Conservation (phyloP, 1,284 basidiomycete species). For the Apiotrichum montevideense region DNA sequence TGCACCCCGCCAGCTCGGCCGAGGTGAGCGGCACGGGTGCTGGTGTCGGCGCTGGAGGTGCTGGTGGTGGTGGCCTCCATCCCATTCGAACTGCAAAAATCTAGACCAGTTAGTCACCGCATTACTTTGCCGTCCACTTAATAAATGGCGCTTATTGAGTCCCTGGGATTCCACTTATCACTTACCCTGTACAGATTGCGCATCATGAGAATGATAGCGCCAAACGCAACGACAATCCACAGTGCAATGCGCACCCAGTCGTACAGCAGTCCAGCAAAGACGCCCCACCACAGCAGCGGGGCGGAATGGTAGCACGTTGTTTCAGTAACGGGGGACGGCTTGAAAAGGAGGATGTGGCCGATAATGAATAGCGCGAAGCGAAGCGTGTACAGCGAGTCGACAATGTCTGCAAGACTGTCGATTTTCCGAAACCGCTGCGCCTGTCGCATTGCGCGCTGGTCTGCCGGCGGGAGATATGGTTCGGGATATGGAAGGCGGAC, state of each 20-base stretch:
- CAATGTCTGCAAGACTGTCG: not conserved
- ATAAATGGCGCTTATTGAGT: not conserved
- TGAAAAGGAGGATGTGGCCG: conserved; percentile 29
- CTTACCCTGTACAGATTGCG: not conserved
- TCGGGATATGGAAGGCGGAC: not conserved
- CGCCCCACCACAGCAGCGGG: conserved; percentile 36
- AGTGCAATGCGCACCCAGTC: conserved; percentile 34
- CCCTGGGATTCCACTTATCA: too few species aligned
- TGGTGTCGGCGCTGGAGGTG: not conserved
- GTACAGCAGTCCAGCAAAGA: conserved; percentile 27
- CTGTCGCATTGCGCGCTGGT: not conserved
- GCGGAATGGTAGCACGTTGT: conserved; percentile 27
- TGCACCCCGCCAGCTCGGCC: conserved; percentile 14
- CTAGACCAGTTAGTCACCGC: not conserved
- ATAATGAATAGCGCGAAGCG: conserved; percentile 18
- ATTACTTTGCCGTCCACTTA: too few species aligned
- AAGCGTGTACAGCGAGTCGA: not conserved
- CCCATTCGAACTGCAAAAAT: not conserved
- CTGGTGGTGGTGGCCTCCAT: not conserved
- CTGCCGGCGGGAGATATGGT: too few species aligned
- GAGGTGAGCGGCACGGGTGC: not conserved
- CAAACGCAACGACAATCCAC: conserved; percentile 1
- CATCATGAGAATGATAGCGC: not conserved
- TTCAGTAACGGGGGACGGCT: conserved; percentile 10
- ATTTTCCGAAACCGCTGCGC: not conserved